Evolutionary conservation across 2,329 filamentous ascomycete genomes (phyloP).

Genomic region (Juglanconis sp.): DNA sequence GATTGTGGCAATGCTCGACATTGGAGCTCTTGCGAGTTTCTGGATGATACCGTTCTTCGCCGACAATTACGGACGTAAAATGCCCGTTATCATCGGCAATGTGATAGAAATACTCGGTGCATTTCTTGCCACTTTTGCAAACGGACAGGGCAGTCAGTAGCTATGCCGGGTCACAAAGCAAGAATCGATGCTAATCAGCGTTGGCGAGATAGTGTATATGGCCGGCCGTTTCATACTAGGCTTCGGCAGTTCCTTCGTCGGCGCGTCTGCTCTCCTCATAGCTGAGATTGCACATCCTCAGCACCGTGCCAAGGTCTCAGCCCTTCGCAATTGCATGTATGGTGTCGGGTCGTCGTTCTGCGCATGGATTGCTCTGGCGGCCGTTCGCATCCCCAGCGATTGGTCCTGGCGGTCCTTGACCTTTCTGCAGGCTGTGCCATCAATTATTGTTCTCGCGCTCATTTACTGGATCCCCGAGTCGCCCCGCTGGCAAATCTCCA

Average conservation of each 20-base stretch:
- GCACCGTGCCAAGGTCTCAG: constrained; percentile 62
- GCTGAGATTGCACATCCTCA: constrained; percentile 67
- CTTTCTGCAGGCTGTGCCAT: constrained; percentile 19
- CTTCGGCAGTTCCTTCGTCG: constrained; percentile 53
- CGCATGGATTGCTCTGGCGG: constrained; percentile 1
- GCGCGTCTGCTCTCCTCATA: constrained; percentile 47
- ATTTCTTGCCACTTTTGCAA: constrained; percentile 40
- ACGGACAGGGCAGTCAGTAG: constrained; percentile 40
- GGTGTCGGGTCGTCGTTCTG: constrained; percentile 4
- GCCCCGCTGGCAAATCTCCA: constrained; percentile 62
- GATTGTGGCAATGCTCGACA: constrained; percentile 51
- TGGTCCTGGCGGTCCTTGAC: constrained; percentile 14
- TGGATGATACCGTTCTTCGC: constrained; percentile 43
- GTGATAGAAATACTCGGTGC: constrained; percentile 44
- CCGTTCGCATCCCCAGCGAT: background rate
- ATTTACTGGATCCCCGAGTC: constrained; percentile 68
- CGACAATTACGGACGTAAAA: constrained; percentile 40
- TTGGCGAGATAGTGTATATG: constrained; percentile 46
- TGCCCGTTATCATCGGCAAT: constrained; percentile 42
- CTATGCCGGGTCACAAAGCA: too few species aligned
- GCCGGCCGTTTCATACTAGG: constrained; percentile 61
- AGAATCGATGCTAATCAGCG: constrained; percentile 1
- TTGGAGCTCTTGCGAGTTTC: constrained; percentile 46
- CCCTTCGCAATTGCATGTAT: constrained; percentile 64
- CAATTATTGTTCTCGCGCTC: constrained; percentile 55